Evolutionary conservation across 1,284 basidiomycete genomes (phyloP).

Genomic region (Neolentinus lepideus): DNA sequence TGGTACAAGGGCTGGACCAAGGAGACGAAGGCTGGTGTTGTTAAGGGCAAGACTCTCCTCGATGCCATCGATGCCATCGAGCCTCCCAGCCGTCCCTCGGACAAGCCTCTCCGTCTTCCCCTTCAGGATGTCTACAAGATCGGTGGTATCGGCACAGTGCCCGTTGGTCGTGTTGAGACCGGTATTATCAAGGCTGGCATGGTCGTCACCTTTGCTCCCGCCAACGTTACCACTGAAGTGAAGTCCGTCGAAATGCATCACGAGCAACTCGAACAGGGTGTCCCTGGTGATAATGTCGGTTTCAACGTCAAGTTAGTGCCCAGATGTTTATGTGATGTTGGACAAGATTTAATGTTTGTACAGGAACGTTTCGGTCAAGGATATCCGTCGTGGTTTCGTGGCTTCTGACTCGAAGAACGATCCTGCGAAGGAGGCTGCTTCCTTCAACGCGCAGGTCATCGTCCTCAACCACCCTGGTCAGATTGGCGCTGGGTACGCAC

Average conservation of each 20-base stretch:
- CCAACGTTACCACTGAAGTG: constrained; percentile 99
- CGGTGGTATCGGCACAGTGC: constrained; percentile 99
- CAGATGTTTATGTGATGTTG: constrained; percentile 1
- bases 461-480: constrained; percentile 99
- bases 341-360: constrained; percentile 6
- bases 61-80: constrained; percentile 99
- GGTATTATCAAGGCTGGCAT: constrained; percentile 99
- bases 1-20: constrained; percentile 99
- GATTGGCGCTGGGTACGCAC: constrained; percentile 96
- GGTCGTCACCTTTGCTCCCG: constrained; percentile 95
- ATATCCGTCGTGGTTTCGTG: constrained; percentile 99
- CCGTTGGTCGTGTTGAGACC: constrained; percentile 99
- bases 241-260: constrained; percentile 99
- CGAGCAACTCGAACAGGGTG: constrained; percentile 95
- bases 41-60: constrained; percentile 98
- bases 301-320: constrained; percentile 87
- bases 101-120: constrained; percentile 99
- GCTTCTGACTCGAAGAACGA: constrained; percentile 99
- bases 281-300: constrained; percentile 98
- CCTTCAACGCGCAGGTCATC: constrained; percentile 99
- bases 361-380: constrained; percentile 99
- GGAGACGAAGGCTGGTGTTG: constrained; percentile 89
- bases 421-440: constrained; percentile 98
- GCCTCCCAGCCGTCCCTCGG: constrained; percentile 92
- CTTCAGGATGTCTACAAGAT: constrained; percentile 99